Base-by-base conservation (phyloP, 108 stramenopile genomes). In the Phaeodactylum tricornutum region DNA sequence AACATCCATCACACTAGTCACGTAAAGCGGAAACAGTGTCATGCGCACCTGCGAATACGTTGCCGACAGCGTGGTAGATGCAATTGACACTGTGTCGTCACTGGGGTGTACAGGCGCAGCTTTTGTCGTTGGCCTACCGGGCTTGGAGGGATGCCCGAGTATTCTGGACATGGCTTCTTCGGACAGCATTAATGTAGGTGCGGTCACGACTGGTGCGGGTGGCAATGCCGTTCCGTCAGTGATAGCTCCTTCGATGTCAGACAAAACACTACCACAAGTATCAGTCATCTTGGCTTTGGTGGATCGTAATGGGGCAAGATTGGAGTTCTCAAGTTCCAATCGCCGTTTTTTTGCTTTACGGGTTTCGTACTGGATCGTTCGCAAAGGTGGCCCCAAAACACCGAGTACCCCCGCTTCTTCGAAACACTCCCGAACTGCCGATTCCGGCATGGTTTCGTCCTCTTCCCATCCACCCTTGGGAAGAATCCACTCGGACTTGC, bases 401-500 rank as follows among this genome's bases (percentile, higher is more conserved):
- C 93, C 86, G 14, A 85, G 35, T 9, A 95, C 68, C 23, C 94
- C 94, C 0, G 73, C 87, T 46, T 95, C 94, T 47, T 95, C 94
- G 59, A 69, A 95, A 15, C 86, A 79, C 57, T 95, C 94, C 2
- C 94, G 62, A 22, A 77, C 66, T 14, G 90, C 94, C 47, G 84
- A 79, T 55, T 93, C 87, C 61, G 80, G 79, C 52, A 77, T 66
- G 0, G 75, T 77, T 54, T 96, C 95, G 49, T 96, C 95, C 21
- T 50, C 53, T 54, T 96, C 95, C 95, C 95, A 96, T 1, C 92
- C 95, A 31, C 95, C 95, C 57, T 96, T 96, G 20, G 95, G 95
- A 22, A 96, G 64, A 34, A 93, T 92, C 95, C 95, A 96, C 46
- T 88, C 90, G 7, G 63, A 50, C 53, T 88, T 89, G 42, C 79